Base-by-base conservation (phyloP, 805 yeast genomes). In the Starmerella apis region DNA sequence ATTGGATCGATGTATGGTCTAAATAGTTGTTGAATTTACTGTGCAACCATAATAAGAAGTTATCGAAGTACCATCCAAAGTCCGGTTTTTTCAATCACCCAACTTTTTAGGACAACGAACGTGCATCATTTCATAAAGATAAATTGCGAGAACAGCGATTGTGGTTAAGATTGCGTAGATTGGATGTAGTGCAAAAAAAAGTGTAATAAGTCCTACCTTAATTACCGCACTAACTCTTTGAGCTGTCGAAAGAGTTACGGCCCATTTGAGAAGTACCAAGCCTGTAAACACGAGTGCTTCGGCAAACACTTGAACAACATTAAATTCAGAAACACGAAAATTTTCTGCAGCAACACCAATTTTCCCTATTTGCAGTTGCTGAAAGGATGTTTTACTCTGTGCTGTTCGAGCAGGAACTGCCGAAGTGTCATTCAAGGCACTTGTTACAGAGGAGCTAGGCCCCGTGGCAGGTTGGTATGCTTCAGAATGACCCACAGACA, bases 221-320 rank as follows among this genome's bases (percentile, higher is more conserved):
- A 43, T 32, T 2, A 44, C 7, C 3, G 52, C 51, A 3, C 24
- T 14, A 3, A 45, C 24, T 13, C 52, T 30, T 10, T 47, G 24
- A 13, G 49, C 51, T 20, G 32, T 23, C 23, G 48, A 25, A 10
- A 56, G 46, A 13, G 42, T 13, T 13, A 28, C 8, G 13, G 60
- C 47, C 53, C 56, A 51, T 10, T 36, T 31, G 19, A 51, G 44
- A 13, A 56, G 39, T 3, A 57, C 35, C 1, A 58, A 14, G 13
- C 58, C 58, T 3, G 47, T 4, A 22, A 57, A 54, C 7, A 57
- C 42, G 2, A 47, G 32, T 1, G 58, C 25, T 36, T 57, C 60
- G 18, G 59, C 59, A 9, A 54, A 24, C 16, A 50, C 43, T 16
- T 33, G 28, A 8, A 44, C 32, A 13, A 51, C 3, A 22, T 57